Conservation (phyloP, 139 green algal genomes). For the Picochlorum costavermella region DNA sequence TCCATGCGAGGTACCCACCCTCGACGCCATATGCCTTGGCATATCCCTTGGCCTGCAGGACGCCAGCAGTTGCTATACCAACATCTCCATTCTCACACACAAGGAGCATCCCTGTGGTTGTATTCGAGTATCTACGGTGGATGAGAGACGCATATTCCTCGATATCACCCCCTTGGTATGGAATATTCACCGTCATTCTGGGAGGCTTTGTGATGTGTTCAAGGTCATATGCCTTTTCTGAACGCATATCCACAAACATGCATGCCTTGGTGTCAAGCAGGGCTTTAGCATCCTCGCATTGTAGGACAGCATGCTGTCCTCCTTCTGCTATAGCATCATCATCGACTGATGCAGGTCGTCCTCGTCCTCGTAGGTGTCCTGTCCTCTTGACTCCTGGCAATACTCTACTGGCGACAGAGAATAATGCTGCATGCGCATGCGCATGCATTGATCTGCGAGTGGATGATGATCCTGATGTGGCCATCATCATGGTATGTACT, state of each 20-base stretch:
- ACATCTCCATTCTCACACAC: not conserved
- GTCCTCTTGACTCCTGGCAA: too few species aligned
- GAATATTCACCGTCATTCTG: conserved; percentile 1
- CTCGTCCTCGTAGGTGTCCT: too few species aligned
- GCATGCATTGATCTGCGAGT: too few species aligned
- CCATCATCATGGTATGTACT: too few species aligned
- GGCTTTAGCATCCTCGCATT: not conserved
- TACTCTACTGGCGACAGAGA: too few species aligned
- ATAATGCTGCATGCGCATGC: too few species aligned
- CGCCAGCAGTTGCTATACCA: not conserved
- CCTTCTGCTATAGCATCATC: too few species aligned
- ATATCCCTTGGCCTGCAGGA: not conserved
- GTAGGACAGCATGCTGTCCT: too few species aligned
- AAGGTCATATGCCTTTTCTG: not conserved
- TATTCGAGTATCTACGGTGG: not conserved
- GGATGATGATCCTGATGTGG: too few species aligned
- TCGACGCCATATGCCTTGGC: not conserved
- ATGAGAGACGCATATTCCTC: not conserved
- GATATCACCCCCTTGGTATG: not conserved
- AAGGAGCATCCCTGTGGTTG: not conserved
- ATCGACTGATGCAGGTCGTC: too few species aligned
- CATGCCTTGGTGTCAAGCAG: not conserved
- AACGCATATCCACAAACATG: conserved; percentile 3
- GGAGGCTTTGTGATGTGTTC: conserved; percentile 1
- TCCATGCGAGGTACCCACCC: not conserved